Base-by-base conservation (phyloP, 345 rosid genomes). In the Euphorbia pulcherrima region DNA sequence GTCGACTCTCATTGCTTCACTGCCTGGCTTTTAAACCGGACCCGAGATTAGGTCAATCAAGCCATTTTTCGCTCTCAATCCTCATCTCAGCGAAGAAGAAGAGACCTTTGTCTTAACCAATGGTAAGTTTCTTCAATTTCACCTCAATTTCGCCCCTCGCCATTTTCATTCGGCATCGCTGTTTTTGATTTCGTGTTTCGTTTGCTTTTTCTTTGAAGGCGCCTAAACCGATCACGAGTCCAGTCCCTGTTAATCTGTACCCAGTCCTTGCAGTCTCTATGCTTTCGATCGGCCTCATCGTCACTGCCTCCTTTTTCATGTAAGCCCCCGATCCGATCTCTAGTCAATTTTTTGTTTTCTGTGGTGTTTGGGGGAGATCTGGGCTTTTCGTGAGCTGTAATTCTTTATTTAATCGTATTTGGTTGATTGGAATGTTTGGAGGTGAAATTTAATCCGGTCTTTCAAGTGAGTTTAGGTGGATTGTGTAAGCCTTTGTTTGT, bases 291-390 rank as follows among this genome's bases (percentile, higher is more conserved):
- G 97, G 97, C 26, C 96, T 91, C 65, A 27, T 89, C 54, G 71
- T 89, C 69, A 83, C 96, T 6, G 96, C 97, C 52, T 69, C 87
- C 68, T 89, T 91, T 85, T 91, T 89, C 90, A 87, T 89, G 97
- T 91, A 75, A 80, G 86, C 65, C 69, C 50, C 69, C 50, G 16
- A 39, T 72, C 76, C 27, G 20, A 4, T 16, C 64, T 39, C 6
- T 26, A n/a, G 0, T 58, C 2, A 28, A 6, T 29, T 57, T 64
- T 39, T 33, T 2, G 7, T 61, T 48, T 2, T 50, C 26, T 67
- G 18, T 9, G 27, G 26, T 64, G 2, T 64, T 62, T 47, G 17
- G 16, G 16, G 29, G 17, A 37, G 67, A 64, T 64, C 67, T 64
- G 11, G 24, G 8, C 14, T 47, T 47, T 26, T 17, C 26, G 1